Evolutionary conservation across 306 rosid species (phyloP), one percentile per base, ranked within the genome.

Genomic region (Datisca glomerata): DNA sequence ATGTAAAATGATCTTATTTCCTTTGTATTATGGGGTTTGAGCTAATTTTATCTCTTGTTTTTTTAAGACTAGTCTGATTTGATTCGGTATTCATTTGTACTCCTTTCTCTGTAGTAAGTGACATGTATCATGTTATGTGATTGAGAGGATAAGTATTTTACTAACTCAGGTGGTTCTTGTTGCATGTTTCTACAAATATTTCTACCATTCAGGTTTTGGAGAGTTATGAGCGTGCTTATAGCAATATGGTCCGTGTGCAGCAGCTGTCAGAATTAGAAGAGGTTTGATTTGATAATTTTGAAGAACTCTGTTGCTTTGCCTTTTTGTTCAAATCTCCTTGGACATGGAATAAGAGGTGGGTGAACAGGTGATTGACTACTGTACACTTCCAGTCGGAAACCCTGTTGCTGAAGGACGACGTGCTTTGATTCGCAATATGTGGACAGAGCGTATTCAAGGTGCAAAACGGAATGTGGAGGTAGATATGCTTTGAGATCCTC

Each of bases 401-500:
- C 58, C 70, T 14, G 80, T 89, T 56, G 83, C 98, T 50, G 93
- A 89, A 59, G 95, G 89, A 55, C 80, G 98, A 9, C 79, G 81
- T 28, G 91, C 79, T 58, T 94, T 89, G 47, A 84, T 89, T 54
- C 91, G 84, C 56, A 84, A 84, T 67, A 89, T 89, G 98, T 89
- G 98, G 98, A 89, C 84, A 65, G 91, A 89, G 55, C 86, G 98
- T 47, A 89, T 89, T 49, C 79, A 84, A 72, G 98, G 98, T 56
- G 91, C 76, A 47, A 84, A 84, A 63, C 78, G 79, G 59, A 89
- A 89, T 37, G 93, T 89, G 44, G 98, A 89, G 93, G 98, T 89
- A 59, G 49, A 46, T 49, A 32, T 18, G 12, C 21, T 24, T 17
- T n/a, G n/a, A n/a, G n/a, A n/a, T n/a, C n/a, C n/a, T n/a, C n/a